A percentile compares a stretch with the other conserved stretches of the same genome.
These are phyloP conservation scores for Arachis stenosperma DNA, from an alignment of 306 rosid species.

Conservation along the genomic window DNA sequence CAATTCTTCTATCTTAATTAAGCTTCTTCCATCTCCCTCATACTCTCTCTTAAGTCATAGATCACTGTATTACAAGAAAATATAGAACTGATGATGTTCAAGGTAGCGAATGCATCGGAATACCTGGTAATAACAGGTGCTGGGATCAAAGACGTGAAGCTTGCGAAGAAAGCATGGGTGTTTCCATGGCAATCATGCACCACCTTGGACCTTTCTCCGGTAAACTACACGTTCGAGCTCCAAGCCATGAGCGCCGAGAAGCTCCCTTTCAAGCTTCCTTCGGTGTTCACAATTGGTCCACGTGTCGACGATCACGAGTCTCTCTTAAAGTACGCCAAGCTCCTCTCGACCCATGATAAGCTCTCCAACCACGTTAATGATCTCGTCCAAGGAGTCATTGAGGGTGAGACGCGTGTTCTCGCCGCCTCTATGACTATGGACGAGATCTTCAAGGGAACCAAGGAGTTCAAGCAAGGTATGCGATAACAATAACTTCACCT, in stretches of 20 bases:
- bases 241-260: slow-evolving; percentile 79
- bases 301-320: slow-evolving; percentile 39
- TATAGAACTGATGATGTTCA: not conserved
- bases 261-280: slow-evolving; percentile 67
- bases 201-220: slow-evolving; percentile 61
- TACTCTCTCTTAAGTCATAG: too few relatives aligned
- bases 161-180: slow-evolving; percentile 63
- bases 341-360: slow-evolving; percentile 44
- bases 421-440: slow-evolving; percentile 79
- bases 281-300: slow-evolving; percentile 73
- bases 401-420: slow-evolving; percentile 75
- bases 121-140: slow-evolving; percentile 36
- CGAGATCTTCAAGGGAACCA: slow-evolving; percentile 45
- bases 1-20: too few relatives aligned
- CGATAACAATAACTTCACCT: too few relatives aligned
- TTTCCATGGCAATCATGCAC: slow-evolving; percentile 50
- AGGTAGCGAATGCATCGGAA: slow-evolving; percentile 37
- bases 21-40: too few relatives aligned
- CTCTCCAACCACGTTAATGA: slow-evolving; percentile 59
- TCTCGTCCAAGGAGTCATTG: slow-evolving; percentile 63
- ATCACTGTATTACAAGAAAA: not conserved
- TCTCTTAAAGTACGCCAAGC: slow-evolving; percentile 61
- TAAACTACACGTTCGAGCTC: slow-evolving; percentile 74
- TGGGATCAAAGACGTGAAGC: slow-evolving; percentile 44
- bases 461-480: slow-evolving; percentile 51